These are phyloP conservation scores for Cryphonectria naterciae DNA, from an alignment of 2,329 filamentous ascomycete species.

Conservation along the genomic window DNA sequence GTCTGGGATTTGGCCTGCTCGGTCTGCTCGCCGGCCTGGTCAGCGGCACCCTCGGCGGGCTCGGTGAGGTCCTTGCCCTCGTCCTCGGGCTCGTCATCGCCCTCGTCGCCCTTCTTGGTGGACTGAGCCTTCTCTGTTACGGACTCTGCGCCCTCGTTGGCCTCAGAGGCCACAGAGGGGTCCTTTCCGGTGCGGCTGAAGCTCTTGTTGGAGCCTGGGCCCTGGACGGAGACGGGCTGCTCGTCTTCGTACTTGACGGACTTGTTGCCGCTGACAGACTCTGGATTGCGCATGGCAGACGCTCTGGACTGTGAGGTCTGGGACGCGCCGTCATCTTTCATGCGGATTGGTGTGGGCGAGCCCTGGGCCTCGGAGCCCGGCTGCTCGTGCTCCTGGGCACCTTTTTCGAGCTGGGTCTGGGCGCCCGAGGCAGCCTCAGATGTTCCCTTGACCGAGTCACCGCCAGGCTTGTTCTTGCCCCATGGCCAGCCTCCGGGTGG, in stretches of 20 bases:
- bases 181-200: constrained; percentile 29
- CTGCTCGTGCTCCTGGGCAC: constrained; percentile 20
- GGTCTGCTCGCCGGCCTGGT: constrained; percentile 7
- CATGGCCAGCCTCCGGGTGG: constrained; percentile 32
- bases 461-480: constrained; percentile 30
- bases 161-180: constrained; percentile 24
- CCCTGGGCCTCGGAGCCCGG: constrained; percentile 4
- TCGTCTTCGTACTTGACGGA: constrained; percentile 30
- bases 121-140: constrained; percentile 19
- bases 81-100: constrained; percentile 29
- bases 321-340: constrained; percentile 23
- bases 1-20: constrained; percentile 11
- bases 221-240: constrained; percentile 22
- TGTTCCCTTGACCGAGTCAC: constrained; percentile 15
- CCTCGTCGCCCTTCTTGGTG: constrained; percentile 18
- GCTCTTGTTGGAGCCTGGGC: constrained; percentile 25
- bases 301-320: constrained; percentile 22
- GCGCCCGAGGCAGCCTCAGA: constrained; percentile 24
- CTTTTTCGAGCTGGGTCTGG: constrained; percentile 4
- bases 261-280: constrained; percentile 27
- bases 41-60: constrained; percentile 28
- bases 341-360: constrained; percentile 7
- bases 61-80: constrained; percentile 31
- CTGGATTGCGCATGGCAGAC: constrained; percentile 21
- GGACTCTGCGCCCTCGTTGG: constrained; percentile 21